phyloP scores from a whole-genome alignment of 2,329 filamentous ascomycete species.

The Nigrograna mackinnonii region DNA sequence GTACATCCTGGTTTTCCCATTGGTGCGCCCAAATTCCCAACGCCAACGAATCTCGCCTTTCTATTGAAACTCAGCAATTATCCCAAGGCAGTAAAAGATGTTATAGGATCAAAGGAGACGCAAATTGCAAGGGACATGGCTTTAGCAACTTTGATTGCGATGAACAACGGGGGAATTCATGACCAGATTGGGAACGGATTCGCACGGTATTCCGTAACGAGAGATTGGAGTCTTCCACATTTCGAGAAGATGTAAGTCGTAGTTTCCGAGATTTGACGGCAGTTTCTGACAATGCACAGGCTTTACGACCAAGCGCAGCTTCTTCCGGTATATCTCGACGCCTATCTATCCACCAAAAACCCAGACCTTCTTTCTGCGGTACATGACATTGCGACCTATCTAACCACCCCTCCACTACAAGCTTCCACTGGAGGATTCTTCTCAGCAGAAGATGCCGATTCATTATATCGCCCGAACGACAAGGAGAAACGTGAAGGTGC shows the following conservation, averaged over 20 bases:
- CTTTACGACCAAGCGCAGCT: slow-evolving; percentile 90
- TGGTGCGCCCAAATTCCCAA: slow-evolving; percentile 82
- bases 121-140: slow-evolving; percentile 77
- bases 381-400: slow-evolving; percentile 83
- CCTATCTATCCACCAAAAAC: slow-evolving; percentile 71
- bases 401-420: slow-evolving; percentile 72
- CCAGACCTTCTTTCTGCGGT: slow-evolving; percentile 77
- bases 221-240: slow-evolving; percentile 91
- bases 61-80: slow-evolving; percentile 75
- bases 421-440: slow-evolving; percentile 75
- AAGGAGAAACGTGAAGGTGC: slow-evolving; percentile 86
- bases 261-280: neutral
- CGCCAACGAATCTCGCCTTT: slow-evolving; percentile 82
- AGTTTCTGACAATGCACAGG: slow-evolving; percentile 22
- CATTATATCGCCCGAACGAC: slow-evolving; percentile 72
- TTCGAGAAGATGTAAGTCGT: slow-evolving; percentile 81
- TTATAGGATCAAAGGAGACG: slow-evolving; percentile 84
- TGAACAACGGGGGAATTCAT: slow-evolving; percentile 72
- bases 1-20: slow-evolving; percentile 74
- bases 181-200: slow-evolving; percentile 80
- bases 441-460: slow-evolving; percentile 90
- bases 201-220: slow-evolving; percentile 83
- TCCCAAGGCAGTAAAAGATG: slow-evolving; percentile 73
- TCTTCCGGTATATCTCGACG: slow-evolving; percentile 81
- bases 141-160: slow-evolving; percentile 76